Base-by-base conservation (phyloP, 352 stramenopile genomes). In the Globisporangium uncinulatum region DNA sequence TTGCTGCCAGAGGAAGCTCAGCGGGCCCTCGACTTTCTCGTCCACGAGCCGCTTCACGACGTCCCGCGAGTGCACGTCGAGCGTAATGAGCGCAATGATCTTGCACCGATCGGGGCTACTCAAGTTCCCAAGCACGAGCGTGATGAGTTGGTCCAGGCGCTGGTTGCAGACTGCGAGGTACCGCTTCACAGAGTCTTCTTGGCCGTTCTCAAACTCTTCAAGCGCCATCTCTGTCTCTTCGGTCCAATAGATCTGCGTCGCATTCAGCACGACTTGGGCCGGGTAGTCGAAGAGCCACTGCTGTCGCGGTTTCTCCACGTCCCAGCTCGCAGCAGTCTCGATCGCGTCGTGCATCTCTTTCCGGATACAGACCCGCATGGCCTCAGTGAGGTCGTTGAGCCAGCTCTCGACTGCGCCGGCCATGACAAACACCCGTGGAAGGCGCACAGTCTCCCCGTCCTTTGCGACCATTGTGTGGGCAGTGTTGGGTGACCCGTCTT, bases 271-370 rank as follows among this genome's bases (percentile, higher is more conserved):
- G 17, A 96, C 86, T 51, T 96, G 89, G 1, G 87, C 83, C 17
- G 96, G 95, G 70, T 98, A 99, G 61, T 98, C 88, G 65, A 99
- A 98, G 3, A 99, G 74, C 96, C 96, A 99, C 56, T 98, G 89
- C 45, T 99, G 96, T 7, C 96, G 81, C 41, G 96, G 95, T 45
- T 97, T 97, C 61, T 98, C 95, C 14, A 98, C 92, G 47, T 99
- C 96, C 94, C 83, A 95, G 57, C 94, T 94, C 1, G 84, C 84
- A 5, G 86, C 82, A 0, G 86, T 92, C 57, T 94, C 83, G 19
- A 95, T 86, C 6, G 84, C 81, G 51, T 95, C 83, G 63, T 93
- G 82, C 86, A 95, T 94, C 51, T 93, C 79, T 50, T 92, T 92
- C 0, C 77, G 72, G 19, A 95, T 83, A 44, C 81, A 93, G 55